These are phyloP conservation scores for Yarrowia alimentaria DNA, from an alignment of 805 yeast species.

Conservation along the genomic window DNA sequence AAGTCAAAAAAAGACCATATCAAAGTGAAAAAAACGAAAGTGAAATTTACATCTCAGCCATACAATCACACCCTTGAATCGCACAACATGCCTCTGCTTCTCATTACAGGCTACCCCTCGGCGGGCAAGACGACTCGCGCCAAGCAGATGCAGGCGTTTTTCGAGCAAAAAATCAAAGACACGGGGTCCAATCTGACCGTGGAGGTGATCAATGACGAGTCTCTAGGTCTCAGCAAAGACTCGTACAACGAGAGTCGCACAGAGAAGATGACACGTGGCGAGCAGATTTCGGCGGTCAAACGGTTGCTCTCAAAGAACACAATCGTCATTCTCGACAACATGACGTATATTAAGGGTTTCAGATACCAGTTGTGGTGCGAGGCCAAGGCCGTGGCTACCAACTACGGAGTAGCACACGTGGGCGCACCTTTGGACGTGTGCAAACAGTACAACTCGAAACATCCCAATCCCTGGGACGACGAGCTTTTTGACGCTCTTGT, in stretches of 20 bases:
- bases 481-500: constrained; percentile 64
- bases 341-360: constrained; percentile 91
- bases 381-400: constrained; percentile 77
- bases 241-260: constrained; percentile 67
- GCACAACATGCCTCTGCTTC: constrained; percentile 73
- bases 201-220: constrained; percentile 72
- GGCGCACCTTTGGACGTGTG: constrained; percentile 65
- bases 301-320: constrained; percentile 66
- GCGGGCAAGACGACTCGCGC: constrained; percentile 84
- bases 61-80: background rate
- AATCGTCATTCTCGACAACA: constrained; percentile 79
- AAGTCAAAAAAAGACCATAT: no score
- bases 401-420: constrained; percentile 79
- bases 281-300: constrained; percentile 85
- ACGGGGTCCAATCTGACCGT: constrained; percentile 59
- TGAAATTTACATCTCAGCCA: background rate
- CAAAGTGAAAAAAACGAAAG: background rate
- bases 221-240: constrained; percentile 65
- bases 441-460: constrained; percentile 55
- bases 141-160: constrained; percentile 50
- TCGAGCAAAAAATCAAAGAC: constrained; percentile 45
- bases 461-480: constrained; percentile 56
- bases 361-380: constrained; percentile 93
- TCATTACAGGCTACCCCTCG: constrained; percentile 81
- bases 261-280: constrained; percentile 80